A percentile compares a stretch with the other conserved stretches of the same genome.
These are phyloP conservation scores for Aspergillus nidulans DNA, from an alignment of 495 filamentous ascomycete species.

Conservation along the genomic window DNA sequence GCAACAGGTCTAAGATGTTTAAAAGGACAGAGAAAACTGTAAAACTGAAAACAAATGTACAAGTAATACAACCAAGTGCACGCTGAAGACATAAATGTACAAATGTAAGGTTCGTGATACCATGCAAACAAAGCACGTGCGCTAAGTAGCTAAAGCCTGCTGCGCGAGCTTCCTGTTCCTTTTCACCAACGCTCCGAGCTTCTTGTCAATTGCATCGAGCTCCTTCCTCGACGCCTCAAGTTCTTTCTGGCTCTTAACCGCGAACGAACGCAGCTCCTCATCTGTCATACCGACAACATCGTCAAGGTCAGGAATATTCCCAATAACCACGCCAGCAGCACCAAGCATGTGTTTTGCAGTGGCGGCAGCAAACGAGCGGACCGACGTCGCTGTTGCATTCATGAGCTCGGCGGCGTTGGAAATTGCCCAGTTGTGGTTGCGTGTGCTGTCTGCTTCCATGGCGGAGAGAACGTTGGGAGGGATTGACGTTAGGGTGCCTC, in stretches of 20 bases:
- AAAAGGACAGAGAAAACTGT: too few species aligned
- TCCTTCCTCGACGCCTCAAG: constrained; percentile 42
- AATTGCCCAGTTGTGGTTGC: constrained; percentile 42
- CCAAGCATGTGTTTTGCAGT: constrained; percentile 43
- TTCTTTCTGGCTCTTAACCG: constrained; percentile 38
- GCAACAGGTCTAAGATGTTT: too few species aligned
- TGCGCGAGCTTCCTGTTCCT: constrained; percentile 47
- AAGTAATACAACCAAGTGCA: background rate
- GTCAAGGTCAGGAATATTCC: constrained; percentile 32
- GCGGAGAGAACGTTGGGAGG: constrained; percentile 41
- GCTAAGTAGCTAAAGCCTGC: constrained; percentile 30
- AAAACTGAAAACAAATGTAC: too few species aligned
- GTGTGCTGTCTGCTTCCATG: constrained; percentile 43
- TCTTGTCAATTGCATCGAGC: constrained; percentile 41
- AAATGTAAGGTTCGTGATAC: too few species aligned
- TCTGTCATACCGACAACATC: constrained; percentile 41
- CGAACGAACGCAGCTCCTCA: constrained; percentile 36
- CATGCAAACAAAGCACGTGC: background rate
- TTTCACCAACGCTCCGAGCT: constrained; percentile 43
- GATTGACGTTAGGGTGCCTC: background rate
- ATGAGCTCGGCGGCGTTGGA: constrained; percentile 41
- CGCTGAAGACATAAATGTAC: background rate
- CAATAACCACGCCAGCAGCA: constrained; percentile 28
- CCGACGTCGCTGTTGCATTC: constrained; percentile 38
- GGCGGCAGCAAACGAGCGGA: constrained; percentile 40